phyloP scores from a whole-genome alignment of 805 yeast genomes.

The Candida ulmi region DNA sequence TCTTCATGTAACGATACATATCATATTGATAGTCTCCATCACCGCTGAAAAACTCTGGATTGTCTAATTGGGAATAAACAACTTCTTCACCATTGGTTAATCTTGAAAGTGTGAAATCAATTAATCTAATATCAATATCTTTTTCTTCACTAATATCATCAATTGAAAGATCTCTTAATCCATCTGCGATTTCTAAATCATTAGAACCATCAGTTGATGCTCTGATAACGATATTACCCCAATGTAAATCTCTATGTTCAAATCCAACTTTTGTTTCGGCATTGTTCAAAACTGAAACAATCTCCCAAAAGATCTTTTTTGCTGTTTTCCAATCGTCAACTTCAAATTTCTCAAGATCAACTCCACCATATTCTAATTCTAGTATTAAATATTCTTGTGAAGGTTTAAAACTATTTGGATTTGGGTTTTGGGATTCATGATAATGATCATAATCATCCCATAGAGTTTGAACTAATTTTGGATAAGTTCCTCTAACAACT shows the following conservation, averaged over 20 bases:
- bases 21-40: conserved; percentile 59
- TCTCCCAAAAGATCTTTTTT: conserved; percentile 45
- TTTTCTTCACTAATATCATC: conserved; percentile 3
- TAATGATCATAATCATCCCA: conserved; percentile 37
- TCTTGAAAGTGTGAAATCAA: conserved; percentile 55
- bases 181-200: conserved; percentile 13
- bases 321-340: conserved; percentile 35
- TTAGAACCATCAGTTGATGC: conserved; percentile 1
- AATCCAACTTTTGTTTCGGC: conserved; percentile 50
- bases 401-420: conserved; percentile 33
- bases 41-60: conserved; percentile 57
- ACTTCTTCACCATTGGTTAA: conserved; percentile 26
- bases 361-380: conserved; percentile 35
- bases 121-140: conserved; percentile 37
- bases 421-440: conserved; percentile 26
- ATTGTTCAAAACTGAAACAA: conserved; percentile 40
- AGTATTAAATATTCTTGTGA: conserved; percentile 28
- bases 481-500: conserved; percentile 42
- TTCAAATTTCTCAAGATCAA: conserved; percentile 38
- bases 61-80: conserved; percentile 53
- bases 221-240: conserved; percentile 53
- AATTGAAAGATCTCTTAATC: conserved; percentile 15
- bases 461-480: conserved; percentile 31
- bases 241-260: conserved; percentile 68
- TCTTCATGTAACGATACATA: conserved; percentile 53